Evolutionary conservation across 805 yeast genomes (phyloP).

Genomic region (Teunomyces panamensis): DNA sequence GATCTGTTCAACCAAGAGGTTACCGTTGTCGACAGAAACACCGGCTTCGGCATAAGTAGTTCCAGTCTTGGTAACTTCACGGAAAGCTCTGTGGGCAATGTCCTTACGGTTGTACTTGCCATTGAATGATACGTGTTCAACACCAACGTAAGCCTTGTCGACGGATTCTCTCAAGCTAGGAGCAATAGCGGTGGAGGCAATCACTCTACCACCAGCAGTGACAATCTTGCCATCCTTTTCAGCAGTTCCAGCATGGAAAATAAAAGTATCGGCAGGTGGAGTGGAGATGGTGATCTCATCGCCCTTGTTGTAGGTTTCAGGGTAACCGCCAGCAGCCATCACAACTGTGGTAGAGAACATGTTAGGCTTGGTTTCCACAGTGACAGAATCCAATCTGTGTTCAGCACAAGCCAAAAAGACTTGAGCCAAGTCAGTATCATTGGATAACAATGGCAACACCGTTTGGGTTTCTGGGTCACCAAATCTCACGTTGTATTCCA

Average conservation of each 20-base stretch:
- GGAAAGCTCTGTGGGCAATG: conserved; percentile 95
- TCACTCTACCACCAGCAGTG: conserved; percentile 95
- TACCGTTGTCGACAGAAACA: conserved; percentile 96
- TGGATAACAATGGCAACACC: conserved; percentile 79
- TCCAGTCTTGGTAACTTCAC: conserved; percentile 36
- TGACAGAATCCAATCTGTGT: conserved; percentile 85
- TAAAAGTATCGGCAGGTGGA: conserved; percentile 56
- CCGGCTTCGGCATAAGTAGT: conserved; percentile 91
- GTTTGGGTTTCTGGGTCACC: conserved; percentile 99
- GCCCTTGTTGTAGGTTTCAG: conserved; percentile 81
- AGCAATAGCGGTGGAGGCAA: conserved; percentile 89
- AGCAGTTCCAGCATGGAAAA: conserved; percentile 97
- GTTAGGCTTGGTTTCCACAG: conserved; percentile 48
- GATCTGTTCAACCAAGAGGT: conserved; percentile 82
- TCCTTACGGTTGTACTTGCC: conserved; percentile 85
- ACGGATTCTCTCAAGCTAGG: conserved; percentile 75
- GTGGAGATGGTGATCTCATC: conserved; percentile 66
- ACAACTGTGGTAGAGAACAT: conserved; percentile 89
- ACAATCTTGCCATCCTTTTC: conserved; percentile 55
- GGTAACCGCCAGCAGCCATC: conserved; percentile 96
- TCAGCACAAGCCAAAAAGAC: conserved; percentile 92
- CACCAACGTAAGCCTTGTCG: conserved; percentile 81
- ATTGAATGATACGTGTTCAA: conserved; percentile 65
- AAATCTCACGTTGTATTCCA: conserved; percentile 96
- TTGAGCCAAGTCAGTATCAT: conserved; percentile 89